Conservation (phyloP, 78 protist species). For the Isochrysis galbana region DNA sequence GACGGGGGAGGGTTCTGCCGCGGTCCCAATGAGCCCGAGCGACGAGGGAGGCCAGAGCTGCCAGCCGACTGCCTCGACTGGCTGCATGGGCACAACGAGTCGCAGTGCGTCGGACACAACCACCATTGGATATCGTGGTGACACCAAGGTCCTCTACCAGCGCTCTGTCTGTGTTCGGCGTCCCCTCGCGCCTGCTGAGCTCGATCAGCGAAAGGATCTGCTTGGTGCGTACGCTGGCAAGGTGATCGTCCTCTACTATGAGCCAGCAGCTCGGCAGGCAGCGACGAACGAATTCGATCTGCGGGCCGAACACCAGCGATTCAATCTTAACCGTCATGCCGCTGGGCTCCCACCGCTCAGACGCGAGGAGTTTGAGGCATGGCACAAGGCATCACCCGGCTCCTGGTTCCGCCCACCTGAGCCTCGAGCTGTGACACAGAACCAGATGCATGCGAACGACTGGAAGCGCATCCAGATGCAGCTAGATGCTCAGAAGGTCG, state of each 20-base stretch:
- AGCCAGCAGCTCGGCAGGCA: neutral
- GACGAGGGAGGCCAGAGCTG: too few species aligned
- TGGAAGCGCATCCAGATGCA: neutral
- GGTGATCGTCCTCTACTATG: neutral
- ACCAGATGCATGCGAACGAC: neutral
- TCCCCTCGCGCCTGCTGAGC: too few species aligned
- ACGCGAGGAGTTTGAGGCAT: neutral
- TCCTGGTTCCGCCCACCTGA: neutral
- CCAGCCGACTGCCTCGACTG: too few species aligned
- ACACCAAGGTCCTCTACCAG: too few species aligned
- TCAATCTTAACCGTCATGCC: neutral
- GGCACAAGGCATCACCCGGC: neutral
- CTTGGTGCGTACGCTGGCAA: too few species aligned
- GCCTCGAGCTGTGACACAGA: neutral
- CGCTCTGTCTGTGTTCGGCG: too few species aligned
- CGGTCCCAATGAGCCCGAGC: too few species aligned
- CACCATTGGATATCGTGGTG: too few species aligned
- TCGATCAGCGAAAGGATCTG: too few species aligned
- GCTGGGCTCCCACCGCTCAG: neutral
- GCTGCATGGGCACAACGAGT: too few species aligned
- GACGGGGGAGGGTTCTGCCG: too few species aligned
- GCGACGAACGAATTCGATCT: neutral
- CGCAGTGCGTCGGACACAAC: too few species aligned
- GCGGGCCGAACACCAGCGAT: neutral
- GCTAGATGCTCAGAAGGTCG: neutral